These are phyloP conservation scores for Cylindrotheca closterium DNA, from an alignment of 108 stramenopile genomes.

Conservation along the genomic window DNA sequence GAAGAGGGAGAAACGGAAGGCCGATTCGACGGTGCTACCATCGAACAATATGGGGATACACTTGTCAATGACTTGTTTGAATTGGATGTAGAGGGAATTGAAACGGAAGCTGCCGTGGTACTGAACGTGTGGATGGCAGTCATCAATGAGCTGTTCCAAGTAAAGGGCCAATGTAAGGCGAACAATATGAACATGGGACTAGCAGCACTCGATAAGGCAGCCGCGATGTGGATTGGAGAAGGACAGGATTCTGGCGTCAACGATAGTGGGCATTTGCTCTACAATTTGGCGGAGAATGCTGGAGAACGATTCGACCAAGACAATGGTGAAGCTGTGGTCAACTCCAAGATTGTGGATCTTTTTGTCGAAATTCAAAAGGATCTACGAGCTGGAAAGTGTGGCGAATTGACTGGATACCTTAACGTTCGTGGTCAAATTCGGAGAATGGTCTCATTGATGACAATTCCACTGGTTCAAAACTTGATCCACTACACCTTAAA, in stretches of 20 bases:
- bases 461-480: conserved; percentile 74
- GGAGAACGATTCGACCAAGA: conserved; percentile 51
- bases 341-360: conserved; percentile 46
- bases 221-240: conserved; percentile 74
- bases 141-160: conserved; percentile 56
- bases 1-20: conserved; percentile 45
- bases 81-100: conserved; percentile 30
- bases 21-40: conserved; percentile 51
- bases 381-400: conserved; percentile 18
- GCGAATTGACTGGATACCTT: conserved; percentile 25
- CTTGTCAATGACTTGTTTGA: conserved; percentile 57
- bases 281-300: conserved; percentile 54
- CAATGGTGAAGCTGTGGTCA: conserved; percentile 42
- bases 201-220: conserved; percentile 58
- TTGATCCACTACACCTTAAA: conserved; percentile 59
- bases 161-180: conserved; percentile 39
- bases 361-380: conserved; percentile 40
- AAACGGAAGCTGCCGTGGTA: conserved; percentile 50
- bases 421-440: conserved; percentile 35
- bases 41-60: conserved; percentile 53
- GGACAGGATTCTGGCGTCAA: conserved; percentile 47
- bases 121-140: conserved; percentile 76
- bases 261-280: conserved; percentile 59
- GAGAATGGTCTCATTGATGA: conserved; percentile 45
- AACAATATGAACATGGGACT: conserved; percentile 17